These are phyloP conservation scores for Trypanosoma scelopori DNA, from an alignment of 208 protist species.

Conservation along the genomic window DNA sequence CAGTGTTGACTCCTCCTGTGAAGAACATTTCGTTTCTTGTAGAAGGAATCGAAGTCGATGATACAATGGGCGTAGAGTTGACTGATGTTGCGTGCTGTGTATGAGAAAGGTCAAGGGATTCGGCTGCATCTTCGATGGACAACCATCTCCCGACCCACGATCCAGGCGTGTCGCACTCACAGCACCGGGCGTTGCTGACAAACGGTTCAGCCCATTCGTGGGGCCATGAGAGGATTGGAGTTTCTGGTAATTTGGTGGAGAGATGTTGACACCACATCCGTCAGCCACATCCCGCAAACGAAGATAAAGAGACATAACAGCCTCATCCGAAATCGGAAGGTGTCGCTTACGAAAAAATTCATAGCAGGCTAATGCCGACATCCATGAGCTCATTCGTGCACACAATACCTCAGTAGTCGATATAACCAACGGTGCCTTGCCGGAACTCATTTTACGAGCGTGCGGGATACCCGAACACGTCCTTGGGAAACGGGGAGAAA, in stretches of 20 bases:
- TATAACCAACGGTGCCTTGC: slow-evolving; percentile 3
- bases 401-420: slow-evolving; percentile 32
- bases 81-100: slow-evolving; percentile 9
- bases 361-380: slow-evolving; percentile 29
- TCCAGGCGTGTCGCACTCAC: neutral
- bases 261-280: neutral
- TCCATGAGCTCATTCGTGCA: slow-evolving; percentile 19
- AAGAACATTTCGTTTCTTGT: neutral
- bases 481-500: neutral
- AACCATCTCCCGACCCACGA: neutral
- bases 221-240: too few relatives aligned
- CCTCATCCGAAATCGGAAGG: slow-evolving; percentile 26
- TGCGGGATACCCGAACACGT: neutral
- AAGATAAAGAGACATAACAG: slow-evolving; percentile 24
- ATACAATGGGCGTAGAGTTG: slow-evolving; percentile 23
- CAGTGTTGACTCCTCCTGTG: neutral
- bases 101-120: slow-evolving; percentile 16
- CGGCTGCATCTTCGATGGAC: neutral
- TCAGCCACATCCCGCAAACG: neutral
- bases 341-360: slow-evolving; percentile 29
- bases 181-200: neutral
- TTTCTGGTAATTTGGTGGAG: too few relatives aligned
- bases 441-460: neutral
- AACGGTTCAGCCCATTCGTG: neutral
- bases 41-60: slow-evolving; percentile 18